Percentiles rank a stretch among this genome's conserved stretches.
These are phyloP conservation scores for Globisporangium abappressorium DNA, from an alignment of 352 stramenopile species.

Conservation along the genomic window DNA sequence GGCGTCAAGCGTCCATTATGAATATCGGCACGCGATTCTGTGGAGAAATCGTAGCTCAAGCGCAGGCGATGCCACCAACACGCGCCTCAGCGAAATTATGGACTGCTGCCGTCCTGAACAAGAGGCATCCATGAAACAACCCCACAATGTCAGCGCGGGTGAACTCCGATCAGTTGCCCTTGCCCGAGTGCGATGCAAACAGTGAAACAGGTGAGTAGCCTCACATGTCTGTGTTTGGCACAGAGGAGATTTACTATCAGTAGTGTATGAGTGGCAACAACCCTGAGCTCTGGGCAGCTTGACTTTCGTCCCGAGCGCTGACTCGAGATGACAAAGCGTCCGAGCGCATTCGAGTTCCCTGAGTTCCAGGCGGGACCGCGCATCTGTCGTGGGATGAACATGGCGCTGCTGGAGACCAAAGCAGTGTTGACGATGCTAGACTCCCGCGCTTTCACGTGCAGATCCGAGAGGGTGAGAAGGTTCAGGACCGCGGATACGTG, in stretches of 20 bases:
- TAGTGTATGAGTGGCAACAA: conserved; percentile 31
- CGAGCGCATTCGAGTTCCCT: neutral
- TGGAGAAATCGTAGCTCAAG: neutral
- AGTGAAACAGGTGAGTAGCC: neutral
- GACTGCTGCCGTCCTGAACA: neutral
- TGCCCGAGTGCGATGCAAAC: neutral
- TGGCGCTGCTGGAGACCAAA: too few species aligned
- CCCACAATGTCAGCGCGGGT: neutral
- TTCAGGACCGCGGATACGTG: too few species aligned
- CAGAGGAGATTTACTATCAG: conserved; percentile 60
- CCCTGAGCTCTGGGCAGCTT: neutral
- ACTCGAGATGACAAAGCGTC: neutral
- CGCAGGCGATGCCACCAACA: neutral
- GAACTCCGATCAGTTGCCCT: neutral
- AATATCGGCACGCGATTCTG: neutral
- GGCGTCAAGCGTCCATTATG: neutral
- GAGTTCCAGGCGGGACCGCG: neutral
- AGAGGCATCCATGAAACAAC: neutral
- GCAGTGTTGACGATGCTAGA: too few species aligned
- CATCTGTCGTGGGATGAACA: too few species aligned
- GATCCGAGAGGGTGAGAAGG: too few species aligned
- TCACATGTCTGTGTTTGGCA: conserved; percentile 18
- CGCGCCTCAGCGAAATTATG: neutral
- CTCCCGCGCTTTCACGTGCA: too few species aligned
- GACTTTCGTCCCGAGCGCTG: conserved; percentile 6